Evolutionary conservation across 371 early-diverging fungal species (phyloP), one percentile per base, ranked within the genome.

Genomic region (Lichtheimia hyalospora): DNA sequence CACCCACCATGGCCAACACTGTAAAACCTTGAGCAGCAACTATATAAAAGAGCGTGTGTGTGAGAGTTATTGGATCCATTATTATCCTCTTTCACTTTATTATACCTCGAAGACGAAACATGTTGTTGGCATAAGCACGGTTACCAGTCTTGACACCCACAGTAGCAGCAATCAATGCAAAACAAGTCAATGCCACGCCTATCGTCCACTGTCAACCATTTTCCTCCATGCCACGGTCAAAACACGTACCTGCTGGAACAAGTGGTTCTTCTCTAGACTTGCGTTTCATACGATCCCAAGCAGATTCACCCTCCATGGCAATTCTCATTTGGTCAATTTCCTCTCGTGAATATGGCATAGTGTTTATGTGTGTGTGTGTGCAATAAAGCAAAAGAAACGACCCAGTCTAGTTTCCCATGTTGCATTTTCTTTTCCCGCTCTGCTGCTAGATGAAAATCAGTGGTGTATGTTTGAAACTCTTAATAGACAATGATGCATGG

Each of bases 161-260:
- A 6, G 81, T 75, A 16, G 81, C 78, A 25, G 81, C 81, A 14
- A 72, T 48, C 15, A 81, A 50, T 24, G 81, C 81, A 71, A 81
- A 81, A 25, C 78, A 77, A 25, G 81, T 81, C 57, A 81, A 68
- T 8, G 74, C 81, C 24, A 77, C 77, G 61, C 81, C 81, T 80
- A 13, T 14, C 20, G 24, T 25, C 34, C 6, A 27, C 34, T 43
- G 23, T 43, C 5, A 34, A 34, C 41, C 2, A 40, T 25, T 10
- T 10, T 25, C n/a, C n/a, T 39, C 40, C 21, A 23, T 1, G 8
- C 34, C 34, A 34, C 0, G 34, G 34, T 25, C 25, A 8, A 34
- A 34, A 34, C 34, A 34, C 46, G 58, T 65, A 73, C 81, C 81
- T 57, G 78, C 78, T 39, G 81, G 78, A 6, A 81, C 81, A 56